phyloP scores from a whole-genome alignment of 2,329 filamentous ascomycete genomes.

The Monosporascus sp. region DNA sequence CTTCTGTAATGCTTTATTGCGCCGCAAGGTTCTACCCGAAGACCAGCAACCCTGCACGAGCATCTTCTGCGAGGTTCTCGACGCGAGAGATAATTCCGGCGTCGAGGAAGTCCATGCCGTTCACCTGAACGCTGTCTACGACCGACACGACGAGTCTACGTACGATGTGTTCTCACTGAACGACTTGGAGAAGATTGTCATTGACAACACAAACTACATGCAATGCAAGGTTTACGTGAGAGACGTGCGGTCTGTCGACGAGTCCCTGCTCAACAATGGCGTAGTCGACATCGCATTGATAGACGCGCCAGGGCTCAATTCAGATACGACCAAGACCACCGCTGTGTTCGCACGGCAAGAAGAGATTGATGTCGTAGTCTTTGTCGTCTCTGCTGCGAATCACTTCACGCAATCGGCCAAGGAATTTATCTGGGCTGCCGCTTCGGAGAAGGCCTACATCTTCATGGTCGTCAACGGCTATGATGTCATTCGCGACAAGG shows the following conservation, averaged over 20 bases:
- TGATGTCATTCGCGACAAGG: conserved; percentile 87
- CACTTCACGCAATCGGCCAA: conserved; percentile 97
- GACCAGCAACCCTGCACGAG: conserved; percentile 97
- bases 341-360: conserved; percentile 96
- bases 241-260: conserved; percentile 81
- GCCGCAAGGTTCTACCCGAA: conserved; percentile 88
- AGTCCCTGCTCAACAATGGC: conserved; percentile 93
- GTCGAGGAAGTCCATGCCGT: conserved; percentile 95
- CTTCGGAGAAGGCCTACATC: conserved; percentile 95
- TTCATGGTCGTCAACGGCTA: conserved; percentile 99
- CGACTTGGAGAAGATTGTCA: conserved; percentile 82
- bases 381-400: conserved; percentile 95
- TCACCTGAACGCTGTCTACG: conserved; percentile 72
- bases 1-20: conserved; percentile 94
- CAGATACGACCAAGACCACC: conserved; percentile 93
- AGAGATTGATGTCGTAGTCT: conserved; percentile 97
- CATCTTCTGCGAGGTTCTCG: conserved; percentile 96
- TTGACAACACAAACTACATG: conserved; percentile 80
- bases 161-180: conserved; percentile 79
- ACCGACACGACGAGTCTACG: conserved; percentile 86
- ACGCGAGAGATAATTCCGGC: conserved; percentile 83
- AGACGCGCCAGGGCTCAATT: conserved; percentile 91
- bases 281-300: conserved; percentile 98
- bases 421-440: conserved; percentile 94
- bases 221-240: conserved; percentile 97